Conservation (phyloP, 2,329 filamentous ascomycete species). For the Fusarium luffae region DNA sequence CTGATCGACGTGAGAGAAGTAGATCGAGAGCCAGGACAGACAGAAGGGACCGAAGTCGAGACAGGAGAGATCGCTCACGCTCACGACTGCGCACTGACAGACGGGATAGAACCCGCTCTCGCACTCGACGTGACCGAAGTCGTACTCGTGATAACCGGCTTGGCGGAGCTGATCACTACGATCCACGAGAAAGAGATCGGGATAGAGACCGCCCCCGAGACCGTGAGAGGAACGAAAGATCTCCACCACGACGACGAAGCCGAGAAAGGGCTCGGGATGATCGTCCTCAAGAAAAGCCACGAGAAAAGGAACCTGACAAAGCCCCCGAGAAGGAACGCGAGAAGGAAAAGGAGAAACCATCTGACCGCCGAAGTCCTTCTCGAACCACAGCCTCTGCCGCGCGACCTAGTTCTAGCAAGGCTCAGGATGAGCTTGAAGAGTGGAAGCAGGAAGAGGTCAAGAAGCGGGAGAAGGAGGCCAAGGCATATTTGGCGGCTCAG, state of each 20-base stretch:
- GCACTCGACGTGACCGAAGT: conserved; percentile 47
- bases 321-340: conserved; percentile 30
- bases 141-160: conserved; percentile 45
- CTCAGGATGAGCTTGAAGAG: conserved; percentile 62
- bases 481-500: conserved; percentile 71
- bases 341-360: conserved; percentile 33
- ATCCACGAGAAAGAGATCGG: conserved; percentile 49
- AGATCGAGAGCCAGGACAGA: conserved; percentile 44
- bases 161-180: conserved; percentile 48
- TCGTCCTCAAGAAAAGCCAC: conserved; percentile 37
- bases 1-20: conserved; percentile 50
- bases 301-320: conserved; percentile 36
- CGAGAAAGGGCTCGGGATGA: conserved; percentile 44
- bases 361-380: conserved; percentile 59
- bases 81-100: conserved; percentile 46
- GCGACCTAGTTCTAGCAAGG: conserved; percentile 54
- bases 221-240: conserved; percentile 43
- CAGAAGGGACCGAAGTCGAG: conserved; percentile 47
- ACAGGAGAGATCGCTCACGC: conserved; percentile 46
- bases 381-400: conserved; percentile 53
- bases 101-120: conserved; percentile 50
- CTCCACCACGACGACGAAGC: conserved; percentile 43
- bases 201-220: conserved; percentile 41
- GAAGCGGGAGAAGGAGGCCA: conserved; percentile 72
- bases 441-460: conserved; percentile 72